Conservation (phyloP, 805 yeast species). For the Saccharomycopsis microspora region DNA sequence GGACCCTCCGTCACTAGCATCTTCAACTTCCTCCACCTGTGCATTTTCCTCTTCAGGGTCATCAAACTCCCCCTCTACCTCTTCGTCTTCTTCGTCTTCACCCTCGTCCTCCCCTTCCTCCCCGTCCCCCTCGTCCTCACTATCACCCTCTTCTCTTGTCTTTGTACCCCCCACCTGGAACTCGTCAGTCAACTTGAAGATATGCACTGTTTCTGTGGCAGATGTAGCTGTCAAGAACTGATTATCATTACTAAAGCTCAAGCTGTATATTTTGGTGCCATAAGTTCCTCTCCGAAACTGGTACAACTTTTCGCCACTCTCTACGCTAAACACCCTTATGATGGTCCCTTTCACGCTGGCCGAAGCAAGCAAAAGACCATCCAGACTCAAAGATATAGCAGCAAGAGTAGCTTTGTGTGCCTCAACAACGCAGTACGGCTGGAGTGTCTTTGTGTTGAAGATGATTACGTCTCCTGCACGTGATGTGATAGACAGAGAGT, state of each 20-base stretch:
- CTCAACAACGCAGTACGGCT: slow-evolving; percentile 43
- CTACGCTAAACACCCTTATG: slow-evolving; percentile 53
- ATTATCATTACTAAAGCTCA: slow-evolving; percentile 64
- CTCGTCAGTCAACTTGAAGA: slow-evolving; percentile 61
- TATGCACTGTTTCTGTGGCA: slow-evolving; percentile 86
- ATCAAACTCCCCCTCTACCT: slow-evolving; percentile 14
- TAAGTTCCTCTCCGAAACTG: slow-evolving; percentile 79
- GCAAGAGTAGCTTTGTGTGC: slow-evolving; percentile 67
- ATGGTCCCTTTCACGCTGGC: slow-evolving; percentile 75
- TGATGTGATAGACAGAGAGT: slow-evolving; percentile 15
- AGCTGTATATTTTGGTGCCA: slow-evolving; percentile 66
- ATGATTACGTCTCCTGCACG: slow-evolving; percentile 36
- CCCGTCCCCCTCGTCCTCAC: slow-evolving; percentile 19
- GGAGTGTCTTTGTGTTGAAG: slow-evolving; percentile 5
- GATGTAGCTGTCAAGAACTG: slow-evolving; percentile 72
- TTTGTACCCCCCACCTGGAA: slow-evolving; percentile 3
- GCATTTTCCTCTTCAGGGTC: slow-evolving; percentile 1
- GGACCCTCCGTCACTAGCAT: neutral
- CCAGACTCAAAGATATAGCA: slow-evolving; percentile 48
- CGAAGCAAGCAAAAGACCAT: slow-evolving; percentile 59
- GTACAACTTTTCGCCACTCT: slow-evolving; percentile 48
- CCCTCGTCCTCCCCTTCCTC: slow-evolving; percentile 1
- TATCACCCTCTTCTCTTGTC: slow-evolving; percentile 17
- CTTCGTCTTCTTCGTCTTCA: slow-evolving; percentile 27
- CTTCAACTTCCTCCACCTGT: slow-evolving; percentile 11